A percentile compares a stretch with the other conserved stretches of the same genome.
These are phyloP conservation scores for Neonectria neomacrospora DNA, from an alignment of 2,329 filamentous ascomycete genomes.

Conservation along the genomic window DNA sequence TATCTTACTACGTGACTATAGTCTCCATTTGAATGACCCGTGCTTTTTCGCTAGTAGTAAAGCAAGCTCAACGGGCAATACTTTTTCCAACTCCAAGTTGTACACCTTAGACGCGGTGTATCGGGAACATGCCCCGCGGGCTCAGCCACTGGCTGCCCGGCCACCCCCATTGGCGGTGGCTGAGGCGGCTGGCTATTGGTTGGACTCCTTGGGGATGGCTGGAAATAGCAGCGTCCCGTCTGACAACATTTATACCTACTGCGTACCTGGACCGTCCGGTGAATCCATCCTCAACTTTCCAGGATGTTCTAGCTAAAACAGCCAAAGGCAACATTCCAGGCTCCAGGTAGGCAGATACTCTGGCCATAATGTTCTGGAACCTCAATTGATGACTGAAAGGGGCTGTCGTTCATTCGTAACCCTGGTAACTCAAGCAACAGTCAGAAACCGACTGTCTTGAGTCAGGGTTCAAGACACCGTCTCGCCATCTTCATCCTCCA, in stretches of 20 bases:
- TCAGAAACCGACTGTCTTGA: background rate
- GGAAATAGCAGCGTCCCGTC: constrained; percentile 38
- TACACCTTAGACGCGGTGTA: too few species aligned
- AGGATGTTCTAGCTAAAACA: constrained; percentile 7
- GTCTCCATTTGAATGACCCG: background rate
- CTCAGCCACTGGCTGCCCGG: background rate
- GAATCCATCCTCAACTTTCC: constrained; percentile 4
- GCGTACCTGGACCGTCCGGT: too few species aligned
- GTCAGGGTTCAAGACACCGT: background rate
- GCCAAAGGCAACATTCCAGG: background rate
- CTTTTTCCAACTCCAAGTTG: background rate
- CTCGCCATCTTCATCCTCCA: background rate
- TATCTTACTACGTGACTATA: background rate
- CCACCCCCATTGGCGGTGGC: constrained; percentile 40
- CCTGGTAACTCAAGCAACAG: constrained; percentile 2
- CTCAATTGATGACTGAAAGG: background rate
- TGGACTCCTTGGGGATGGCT: constrained; percentile 18
- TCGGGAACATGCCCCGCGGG: constrained; percentile 8
- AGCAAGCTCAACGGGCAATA: background rate
- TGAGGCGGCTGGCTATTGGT: constrained; percentile 36
- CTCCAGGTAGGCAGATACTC: constrained; percentile 7
- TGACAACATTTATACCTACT: background rate
- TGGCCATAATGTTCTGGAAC: background rate
- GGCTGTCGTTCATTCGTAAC: background rate
- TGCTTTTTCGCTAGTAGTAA: background rate